Evolutionary conservation across 345 rosid species (phyloP).

Genomic region (Aurinia saxatilis): DNA sequence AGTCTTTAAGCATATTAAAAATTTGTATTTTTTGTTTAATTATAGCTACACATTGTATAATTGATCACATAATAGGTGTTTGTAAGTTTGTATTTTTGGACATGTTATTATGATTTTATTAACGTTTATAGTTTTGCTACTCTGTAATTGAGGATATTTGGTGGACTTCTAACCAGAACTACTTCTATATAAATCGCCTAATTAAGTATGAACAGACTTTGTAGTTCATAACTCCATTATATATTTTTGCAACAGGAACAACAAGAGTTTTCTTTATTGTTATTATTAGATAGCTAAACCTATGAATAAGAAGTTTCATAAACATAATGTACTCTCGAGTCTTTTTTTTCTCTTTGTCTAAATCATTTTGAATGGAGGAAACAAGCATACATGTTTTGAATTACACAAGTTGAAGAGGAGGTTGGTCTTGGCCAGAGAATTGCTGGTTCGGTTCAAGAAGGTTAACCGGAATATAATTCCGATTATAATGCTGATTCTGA

Average conservation of each 20-base stretch:
- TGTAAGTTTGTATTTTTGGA: slow-evolving; percentile 15
- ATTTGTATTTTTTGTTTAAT: slow-evolving; percentile 10
- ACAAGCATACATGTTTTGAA: background rate
- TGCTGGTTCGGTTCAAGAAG: slow-evolving; percentile 57
- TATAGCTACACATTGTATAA: slow-evolving; percentile 8
- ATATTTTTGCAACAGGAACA: too few species aligned
- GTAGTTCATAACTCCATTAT: too few species aligned
- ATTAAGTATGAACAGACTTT: background rate
- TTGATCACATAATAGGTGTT: background rate
- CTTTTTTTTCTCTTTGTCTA: background rate
- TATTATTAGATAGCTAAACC: slow-evolving; percentile 2
- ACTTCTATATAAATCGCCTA: background rate
- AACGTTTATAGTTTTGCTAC: background rate
- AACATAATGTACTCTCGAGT: background rate
- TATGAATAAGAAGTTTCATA: slow-evolving; percentile 1
- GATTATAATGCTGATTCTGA: slow-evolving; percentile 44
- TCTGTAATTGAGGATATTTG: background rate
- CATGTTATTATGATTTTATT: background rate
- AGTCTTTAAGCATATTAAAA: slow-evolving; percentile 5
- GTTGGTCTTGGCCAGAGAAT: slow-evolving; percentile 48
- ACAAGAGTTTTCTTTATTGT: too few species aligned
- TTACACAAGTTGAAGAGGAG: slow-evolving; percentile 43
- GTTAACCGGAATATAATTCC: slow-evolving; percentile 56
- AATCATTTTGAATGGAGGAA: background rate
- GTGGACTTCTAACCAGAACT: background rate